Percentiles rank a stretch among this genome's conserved stretches.
These are phyloP conservation scores for Penicillium palitans DNA, from an alignment of 2,329 filamentous ascomycete genomes.

Conservation along the genomic window DNA sequence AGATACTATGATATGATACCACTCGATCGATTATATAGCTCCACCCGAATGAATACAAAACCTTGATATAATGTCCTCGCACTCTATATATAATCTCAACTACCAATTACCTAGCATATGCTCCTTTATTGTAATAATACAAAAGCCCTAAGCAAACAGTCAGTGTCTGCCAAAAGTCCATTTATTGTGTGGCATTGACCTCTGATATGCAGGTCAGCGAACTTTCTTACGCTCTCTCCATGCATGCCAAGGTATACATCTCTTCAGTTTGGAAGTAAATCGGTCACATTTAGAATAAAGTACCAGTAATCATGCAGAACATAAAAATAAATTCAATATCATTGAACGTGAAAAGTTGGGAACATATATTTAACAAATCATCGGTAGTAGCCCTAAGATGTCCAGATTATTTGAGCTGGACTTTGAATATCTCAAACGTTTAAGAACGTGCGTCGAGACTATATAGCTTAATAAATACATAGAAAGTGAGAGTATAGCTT, in stretches of 20 bases:
- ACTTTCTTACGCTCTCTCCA: not conserved
- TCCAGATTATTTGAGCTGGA: not conserved
- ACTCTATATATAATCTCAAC: not conserved
- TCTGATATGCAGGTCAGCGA: not conserved
- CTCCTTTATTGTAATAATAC: not conserved
- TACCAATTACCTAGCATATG: not conserved
- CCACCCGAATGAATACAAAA: not conserved
- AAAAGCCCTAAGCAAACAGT: not conserved
- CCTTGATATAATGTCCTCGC: constrained; percentile 1
- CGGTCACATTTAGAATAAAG: not conserved
- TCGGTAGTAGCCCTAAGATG: not conserved
- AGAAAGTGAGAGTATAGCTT: not conserved
- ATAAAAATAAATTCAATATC: not conserved
- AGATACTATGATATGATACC: constrained; percentile 19
- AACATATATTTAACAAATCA: not conserved
- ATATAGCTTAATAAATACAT: not conserved
- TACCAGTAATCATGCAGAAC: not conserved
- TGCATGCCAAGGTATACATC: not conserved
- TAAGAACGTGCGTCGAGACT: not conserved
- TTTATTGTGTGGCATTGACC: not conserved
- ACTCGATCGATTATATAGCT: constrained; percentile 8
- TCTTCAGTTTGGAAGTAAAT: not conserved
- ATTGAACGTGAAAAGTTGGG: not conserved
- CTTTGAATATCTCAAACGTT: too few relatives aligned
- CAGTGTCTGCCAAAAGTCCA: not conserved